phyloP scores from a whole-genome alignment of 768 basidiomycete species.

The Albatrellus ellisii region DNA sequence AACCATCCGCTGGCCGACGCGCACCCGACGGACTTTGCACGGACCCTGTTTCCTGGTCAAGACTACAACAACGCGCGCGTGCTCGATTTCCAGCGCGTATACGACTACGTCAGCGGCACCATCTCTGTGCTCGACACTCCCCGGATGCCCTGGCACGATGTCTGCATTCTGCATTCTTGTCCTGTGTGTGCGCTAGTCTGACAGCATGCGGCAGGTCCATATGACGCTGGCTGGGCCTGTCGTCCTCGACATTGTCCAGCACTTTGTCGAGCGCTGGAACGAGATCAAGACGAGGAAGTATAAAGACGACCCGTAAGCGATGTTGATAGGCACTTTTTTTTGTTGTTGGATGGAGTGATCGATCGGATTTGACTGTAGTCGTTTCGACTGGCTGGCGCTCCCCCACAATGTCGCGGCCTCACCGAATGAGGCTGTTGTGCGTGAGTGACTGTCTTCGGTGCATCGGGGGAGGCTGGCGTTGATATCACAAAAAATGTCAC shows the following conservation, averaged over 20 bases:
- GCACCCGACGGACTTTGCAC: conserved; percentile 73
- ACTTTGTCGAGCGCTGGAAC: conserved; percentile 90
- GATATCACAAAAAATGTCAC: no score
- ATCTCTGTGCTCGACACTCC: conserved; percentile 54
- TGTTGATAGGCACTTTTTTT: conserved; percentile 3
- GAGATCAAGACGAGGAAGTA: conserved; percentile 73
- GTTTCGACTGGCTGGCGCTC: conserved; percentile 59
- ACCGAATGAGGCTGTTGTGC: conserved; percentile 54
- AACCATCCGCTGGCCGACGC: conserved; percentile 85
- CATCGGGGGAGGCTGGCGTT: no score
- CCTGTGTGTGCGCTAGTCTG: neutral
- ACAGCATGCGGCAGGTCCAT: conserved; percentile 39
- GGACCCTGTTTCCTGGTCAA: conserved; percentile 84
- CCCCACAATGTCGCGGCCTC: conserved; percentile 54
- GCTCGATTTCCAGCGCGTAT: conserved; percentile 71
- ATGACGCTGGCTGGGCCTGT: conserved; percentile 73
- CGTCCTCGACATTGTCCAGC: conserved; percentile 86
- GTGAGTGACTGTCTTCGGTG: conserved; percentile 32
- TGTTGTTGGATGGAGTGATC: neutral
- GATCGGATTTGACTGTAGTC: conserved; percentile 20
- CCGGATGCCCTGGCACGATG: conserved; percentile 96
- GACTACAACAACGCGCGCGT: conserved; percentile 89
- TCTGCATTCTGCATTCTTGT: conserved; percentile 23
- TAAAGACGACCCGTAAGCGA: conserved; percentile 34
- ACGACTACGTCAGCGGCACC: conserved; percentile 58